Evolutionary conservation across 352 stramenopile genomes (phyloP).

Genomic region (Globisporangium paddicum): DNA sequence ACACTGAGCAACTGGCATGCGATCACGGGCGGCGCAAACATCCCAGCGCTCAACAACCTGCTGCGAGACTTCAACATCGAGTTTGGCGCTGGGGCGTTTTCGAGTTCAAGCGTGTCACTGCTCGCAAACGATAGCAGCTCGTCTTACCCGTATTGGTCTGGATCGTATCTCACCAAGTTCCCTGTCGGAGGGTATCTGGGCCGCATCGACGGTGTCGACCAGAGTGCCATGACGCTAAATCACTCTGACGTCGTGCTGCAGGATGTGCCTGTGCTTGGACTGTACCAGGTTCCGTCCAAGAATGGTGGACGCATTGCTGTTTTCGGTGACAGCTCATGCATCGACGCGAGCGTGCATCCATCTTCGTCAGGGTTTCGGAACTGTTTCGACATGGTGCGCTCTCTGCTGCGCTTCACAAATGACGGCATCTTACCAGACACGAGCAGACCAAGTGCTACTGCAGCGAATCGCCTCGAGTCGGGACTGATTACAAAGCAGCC

Average conservation of each 20-base stretch:
- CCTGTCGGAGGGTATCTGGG: slow-evolving; percentile 58
- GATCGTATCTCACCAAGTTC: slow-evolving; percentile 61
- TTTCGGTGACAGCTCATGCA: slow-evolving; percentile 68
- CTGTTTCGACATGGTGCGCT: slow-evolving; percentile 61
- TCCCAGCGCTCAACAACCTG: slow-evolving; percentile 67
- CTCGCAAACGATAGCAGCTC: slow-evolving; percentile 23
- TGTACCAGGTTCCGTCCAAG: slow-evolving; percentile 57
- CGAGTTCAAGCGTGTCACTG: slow-evolving; percentile 41
- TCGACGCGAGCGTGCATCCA: slow-evolving; percentile 56
- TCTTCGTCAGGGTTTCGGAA: slow-evolving; percentile 31
- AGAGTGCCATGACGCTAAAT: slow-evolving; percentile 51
- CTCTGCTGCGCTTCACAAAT: slow-evolving; percentile 56
- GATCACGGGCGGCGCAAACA: slow-evolving; percentile 72
- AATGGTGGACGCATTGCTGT: slow-evolving; percentile 68
- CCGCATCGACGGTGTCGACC: slow-evolving; percentile 47
- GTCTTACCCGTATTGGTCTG: slow-evolving; percentile 59
- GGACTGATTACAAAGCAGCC: neutral
- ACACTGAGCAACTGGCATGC: slow-evolving; percentile 77
- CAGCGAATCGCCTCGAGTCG: neutral
- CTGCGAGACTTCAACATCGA: slow-evolving; percentile 63
- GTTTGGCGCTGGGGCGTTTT: slow-evolving; percentile 53
- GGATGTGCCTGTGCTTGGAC: slow-evolving; percentile 51
- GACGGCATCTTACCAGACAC: slow-evolving; percentile 24
- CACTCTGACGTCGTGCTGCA: slow-evolving; percentile 24
- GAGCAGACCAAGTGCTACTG: neutral